Base-by-base conservation (phyloP, 768 basidiomycete species). In the Strobilomyces echinocephalus region DNA sequence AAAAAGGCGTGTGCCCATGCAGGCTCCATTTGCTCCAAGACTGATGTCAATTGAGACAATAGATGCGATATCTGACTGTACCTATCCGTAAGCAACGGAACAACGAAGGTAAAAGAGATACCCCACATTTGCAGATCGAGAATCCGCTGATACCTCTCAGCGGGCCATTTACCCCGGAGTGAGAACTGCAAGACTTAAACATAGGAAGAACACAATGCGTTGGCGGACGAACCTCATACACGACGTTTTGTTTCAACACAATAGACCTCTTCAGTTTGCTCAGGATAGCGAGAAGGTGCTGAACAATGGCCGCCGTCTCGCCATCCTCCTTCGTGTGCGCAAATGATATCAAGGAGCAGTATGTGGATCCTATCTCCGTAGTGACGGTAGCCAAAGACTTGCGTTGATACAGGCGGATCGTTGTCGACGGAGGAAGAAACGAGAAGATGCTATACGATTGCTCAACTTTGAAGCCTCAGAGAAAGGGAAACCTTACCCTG, bases 1-100 rank as follows among this genome's bases (percentile, higher is more conserved):
- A 94, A 75, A 57, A 93, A 83, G 0, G 91, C 91, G 11, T 77
- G 75, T 1, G 85, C 76, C 91, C 92, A 95, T 11, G 82, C 76
- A 2, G 83, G 82, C 45, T 91, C 87, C 46, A 94, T 74, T 55
- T 84, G 80, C 41, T 82, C 79, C 9, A 90, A 70, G 12, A 89
- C 80, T 8, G 87, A 88, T 71, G 85, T 76, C 8, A 95, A 68
- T 60, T 93, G 84, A 0, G 85, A 83, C 4, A 95, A 72, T 0
- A 84, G 77, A 58, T 82, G 82, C 1, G 85, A 75, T 20, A 88
- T 73, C 72, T 91, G 81, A 55, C 88, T 88, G 45, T 50, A 54
- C 9, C 40, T 58, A 30, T 46, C n/a, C 15, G 28, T 65, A 10
- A 62, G 28, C 11, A 14, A 35, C 9, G 28, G 15, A 30, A 44